Percentiles rank a stretch among this genome's conserved stretches.
phyloP scores from a whole-genome alignment of 2,329 filamentous ascomycete genomes.

The Fusarium sp. region DNA sequence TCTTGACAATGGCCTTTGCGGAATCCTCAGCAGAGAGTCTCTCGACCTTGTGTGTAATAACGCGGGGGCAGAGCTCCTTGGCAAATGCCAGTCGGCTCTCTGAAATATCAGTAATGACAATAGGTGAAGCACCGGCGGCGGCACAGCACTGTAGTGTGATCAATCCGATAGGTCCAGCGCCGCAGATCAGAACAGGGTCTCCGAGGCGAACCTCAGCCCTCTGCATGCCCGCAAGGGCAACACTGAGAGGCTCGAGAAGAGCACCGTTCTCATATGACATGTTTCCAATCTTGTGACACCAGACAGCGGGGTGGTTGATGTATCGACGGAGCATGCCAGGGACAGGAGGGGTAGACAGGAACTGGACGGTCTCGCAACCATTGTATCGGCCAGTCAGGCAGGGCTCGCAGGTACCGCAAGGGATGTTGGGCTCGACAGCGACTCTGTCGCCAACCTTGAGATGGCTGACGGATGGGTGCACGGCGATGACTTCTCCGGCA shows the following conservation, averaged over 20 bases:
- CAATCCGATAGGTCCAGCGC: constrained; percentile 92
- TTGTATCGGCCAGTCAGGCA: constrained; percentile 96
- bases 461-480: constrained; percentile 80
- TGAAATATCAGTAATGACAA: constrained; percentile 96
- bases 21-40: constrained; percentile 75
- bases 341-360: constrained; percentile 91
- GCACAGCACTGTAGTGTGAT: constrained; percentile 86
- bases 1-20: constrained; percentile 72
- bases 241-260: constrained; percentile 88
- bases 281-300: constrained; percentile 95
- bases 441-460: constrained; percentile 90
- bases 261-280: constrained; percentile 94
- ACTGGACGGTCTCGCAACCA: constrained; percentile 86
- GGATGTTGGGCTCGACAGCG: constrained; percentile 92
- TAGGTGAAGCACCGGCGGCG: constrained; percentile 88
- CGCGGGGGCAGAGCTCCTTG: constrained; percentile 81
- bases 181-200: constrained; percentile 88
- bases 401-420: constrained; percentile 89
- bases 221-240: constrained; percentile 89
- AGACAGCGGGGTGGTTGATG: constrained; percentile 91
- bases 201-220: constrained; percentile 83
- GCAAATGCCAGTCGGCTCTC: constrained; percentile 86
- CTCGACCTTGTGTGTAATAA: constrained; percentile 83
- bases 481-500: constrained; percentile 83
- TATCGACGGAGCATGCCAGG: constrained; percentile 89